Conservation (phyloP, 2,329 filamentous ascomycete species). For the Aureobasidium sp. region DNA sequence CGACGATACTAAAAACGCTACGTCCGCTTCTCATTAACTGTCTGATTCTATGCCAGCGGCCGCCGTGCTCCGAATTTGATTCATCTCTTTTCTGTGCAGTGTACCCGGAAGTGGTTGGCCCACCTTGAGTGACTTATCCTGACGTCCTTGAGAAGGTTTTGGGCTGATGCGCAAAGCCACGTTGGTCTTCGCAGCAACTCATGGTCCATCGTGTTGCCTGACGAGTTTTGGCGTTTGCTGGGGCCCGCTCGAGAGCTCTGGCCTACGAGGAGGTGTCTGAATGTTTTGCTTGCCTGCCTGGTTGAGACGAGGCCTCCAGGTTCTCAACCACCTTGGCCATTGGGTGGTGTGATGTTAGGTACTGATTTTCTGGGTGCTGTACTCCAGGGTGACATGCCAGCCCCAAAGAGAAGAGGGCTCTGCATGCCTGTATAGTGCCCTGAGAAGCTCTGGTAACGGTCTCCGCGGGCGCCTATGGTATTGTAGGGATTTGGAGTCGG, state of each 20-base stretch:
- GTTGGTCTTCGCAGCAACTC: neutral
- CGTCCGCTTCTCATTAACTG: neutral
- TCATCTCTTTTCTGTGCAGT: neutral
- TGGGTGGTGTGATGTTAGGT: constrained; percentile 15
- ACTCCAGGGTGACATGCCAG: constrained; percentile 31
- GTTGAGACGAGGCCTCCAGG: neutral
- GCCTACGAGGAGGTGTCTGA: neutral
- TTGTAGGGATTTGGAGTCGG: constrained; percentile 19
- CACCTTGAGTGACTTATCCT: neutral
- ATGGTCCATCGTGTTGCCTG: neutral
- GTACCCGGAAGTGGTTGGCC: neutral
- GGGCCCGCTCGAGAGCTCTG: neutral
- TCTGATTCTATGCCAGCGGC: neutral
- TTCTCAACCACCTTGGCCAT: constrained; percentile 14
- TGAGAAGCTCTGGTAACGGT: constrained; percentile 14
- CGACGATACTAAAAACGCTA: neutral
- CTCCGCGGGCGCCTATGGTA: neutral
- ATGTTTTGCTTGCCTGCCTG: neutral
- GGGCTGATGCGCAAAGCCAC: neutral
- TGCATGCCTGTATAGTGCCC: constrained; percentile 28
- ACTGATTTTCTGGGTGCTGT: constrained; percentile 14
- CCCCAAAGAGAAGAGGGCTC: constrained; percentile 34
- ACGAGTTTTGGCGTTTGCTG: neutral
- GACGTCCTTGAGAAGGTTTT: neutral
- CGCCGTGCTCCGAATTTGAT: neutral